phyloP scores from a whole-genome alignment of 257 asterid species.

The Gardenia jasminoides region DNA sequence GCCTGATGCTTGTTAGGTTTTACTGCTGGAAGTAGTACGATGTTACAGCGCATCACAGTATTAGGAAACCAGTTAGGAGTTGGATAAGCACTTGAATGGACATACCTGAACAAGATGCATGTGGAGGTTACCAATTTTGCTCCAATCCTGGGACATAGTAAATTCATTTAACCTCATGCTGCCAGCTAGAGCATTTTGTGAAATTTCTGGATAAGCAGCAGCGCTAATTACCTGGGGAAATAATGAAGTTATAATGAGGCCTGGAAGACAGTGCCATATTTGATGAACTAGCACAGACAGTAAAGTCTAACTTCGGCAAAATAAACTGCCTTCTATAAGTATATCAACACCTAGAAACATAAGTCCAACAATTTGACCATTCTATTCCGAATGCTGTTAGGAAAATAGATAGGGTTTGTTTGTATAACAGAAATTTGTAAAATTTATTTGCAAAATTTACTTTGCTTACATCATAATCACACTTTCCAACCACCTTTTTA shows the following conservation, averaged over 20 bases:
- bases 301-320: background rate
- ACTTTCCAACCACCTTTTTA: too few species aligned
- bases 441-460: too few species aligned
- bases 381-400: background rate
- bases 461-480: too few species aligned
- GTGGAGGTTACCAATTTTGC: conserved; percentile 76
- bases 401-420: too few species aligned
- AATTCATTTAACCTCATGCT: conserved; percentile 54
- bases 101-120: conserved; percentile 77
- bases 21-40: background rate
- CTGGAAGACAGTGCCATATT: background rate
- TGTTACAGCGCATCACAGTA: background rate
- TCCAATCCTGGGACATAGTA: conserved; percentile 76
- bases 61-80: background rate
- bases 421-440: too few species aligned
- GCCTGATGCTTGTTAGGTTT: background rate
- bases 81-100: background rate
- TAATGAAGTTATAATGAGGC: background rate
- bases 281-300: too few species aligned
- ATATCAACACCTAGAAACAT: background rate
- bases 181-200: conserved; percentile 56
- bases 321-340: background rate
- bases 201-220: conserved; percentile 56
- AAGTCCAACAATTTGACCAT: background rate
- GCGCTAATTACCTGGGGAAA: conserved; percentile 62